These are phyloP conservation scores for Pseudocercospora macadamiae DNA, from an alignment of 2,329 filamentous ascomycete species.

Conservation along the genomic window DNA sequence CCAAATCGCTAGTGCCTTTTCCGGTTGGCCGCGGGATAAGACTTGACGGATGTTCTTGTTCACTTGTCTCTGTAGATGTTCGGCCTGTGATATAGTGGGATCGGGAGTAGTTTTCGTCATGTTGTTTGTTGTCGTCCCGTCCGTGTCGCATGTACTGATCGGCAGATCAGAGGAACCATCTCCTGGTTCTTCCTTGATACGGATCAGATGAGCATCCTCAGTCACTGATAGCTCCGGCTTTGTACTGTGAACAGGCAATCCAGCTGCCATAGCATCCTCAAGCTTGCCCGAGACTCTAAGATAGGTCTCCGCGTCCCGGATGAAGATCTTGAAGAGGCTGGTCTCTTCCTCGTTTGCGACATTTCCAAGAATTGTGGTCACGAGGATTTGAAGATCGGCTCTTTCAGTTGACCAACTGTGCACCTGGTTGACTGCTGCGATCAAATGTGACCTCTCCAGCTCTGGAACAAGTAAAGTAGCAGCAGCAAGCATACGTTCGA, in stretches of 20 bases:
- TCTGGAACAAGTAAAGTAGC: neutral
- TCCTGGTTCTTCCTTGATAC: neutral
- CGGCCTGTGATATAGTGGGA: neutral
- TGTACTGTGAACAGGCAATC: too few species aligned
- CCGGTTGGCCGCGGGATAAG: neutral
- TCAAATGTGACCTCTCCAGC: neutral
- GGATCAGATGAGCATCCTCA: neutral
- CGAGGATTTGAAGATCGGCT: neutral
- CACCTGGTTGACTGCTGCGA: neutral
- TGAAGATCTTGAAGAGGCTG: neutral
- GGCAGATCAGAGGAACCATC: too few species aligned
- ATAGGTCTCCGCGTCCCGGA: neutral
- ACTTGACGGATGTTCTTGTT: neutral
- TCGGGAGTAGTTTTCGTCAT: neutral
- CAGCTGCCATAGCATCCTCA: neutral
- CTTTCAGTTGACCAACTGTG: neutral
- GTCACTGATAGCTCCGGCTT: neutral
- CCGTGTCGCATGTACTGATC: neutral
- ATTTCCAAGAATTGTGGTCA: neutral
- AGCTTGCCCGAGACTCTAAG: neutral
- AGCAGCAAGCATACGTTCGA: neutral
- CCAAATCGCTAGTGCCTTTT: slow-evolving; percentile 3
- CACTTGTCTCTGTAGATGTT: neutral
- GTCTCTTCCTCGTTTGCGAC: neutral
- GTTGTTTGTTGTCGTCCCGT: neutral